Percentiles rank a stretch among this genome's conserved stretches.
phyloP scores from a whole-genome alignment of 78 protist species.

The Dictyostelium purpureum region DNA sequence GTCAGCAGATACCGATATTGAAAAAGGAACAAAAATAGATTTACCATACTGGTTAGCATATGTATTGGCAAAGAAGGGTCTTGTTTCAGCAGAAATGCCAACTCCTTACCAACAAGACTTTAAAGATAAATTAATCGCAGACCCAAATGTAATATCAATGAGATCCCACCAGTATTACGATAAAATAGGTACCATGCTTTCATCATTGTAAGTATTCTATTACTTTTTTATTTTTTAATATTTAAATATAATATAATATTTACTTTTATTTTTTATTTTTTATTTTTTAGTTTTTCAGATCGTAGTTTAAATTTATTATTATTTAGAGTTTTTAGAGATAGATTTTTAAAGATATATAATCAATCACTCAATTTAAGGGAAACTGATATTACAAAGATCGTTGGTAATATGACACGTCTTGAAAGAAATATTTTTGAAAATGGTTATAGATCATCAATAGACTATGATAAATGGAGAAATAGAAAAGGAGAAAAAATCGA shows the following conservation, averaged over 20 bases:
- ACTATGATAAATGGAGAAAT: conserved; percentile 61
- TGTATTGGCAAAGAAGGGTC: background rate
- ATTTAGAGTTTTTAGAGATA: conserved; percentile 33
- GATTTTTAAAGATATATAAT: conserved; percentile 18
- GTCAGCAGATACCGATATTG: conserved; percentile 19
- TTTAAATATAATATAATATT: background rate
- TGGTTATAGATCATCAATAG: conserved; percentile 42
- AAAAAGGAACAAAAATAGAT: conserved; percentile 12
- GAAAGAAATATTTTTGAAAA: conserved; percentile 24
- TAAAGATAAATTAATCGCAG: conserved; percentile 13
- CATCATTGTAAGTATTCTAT: conserved; percentile 1
- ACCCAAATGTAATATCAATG: conserved; percentile 47
- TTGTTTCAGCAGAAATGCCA: background rate
- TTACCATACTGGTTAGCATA: conserved; percentile 49
- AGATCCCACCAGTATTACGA: conserved; percentile 31
- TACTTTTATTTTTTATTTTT: background rate
- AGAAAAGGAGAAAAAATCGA: conserved; percentile 36
- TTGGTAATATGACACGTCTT: background rate
- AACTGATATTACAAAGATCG: conserved; percentile 33
- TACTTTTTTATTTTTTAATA: background rate
- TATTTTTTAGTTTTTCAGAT: conserved; percentile 19
- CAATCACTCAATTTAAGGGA: conserved; percentile 55
- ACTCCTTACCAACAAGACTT: conserved; percentile 20
- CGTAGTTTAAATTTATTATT: background rate
- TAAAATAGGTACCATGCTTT: conserved; percentile 3